Evolutionary conservation across 257 asterid genomes (phyloP).

Genomic region (Perilla frutescens): DNA sequence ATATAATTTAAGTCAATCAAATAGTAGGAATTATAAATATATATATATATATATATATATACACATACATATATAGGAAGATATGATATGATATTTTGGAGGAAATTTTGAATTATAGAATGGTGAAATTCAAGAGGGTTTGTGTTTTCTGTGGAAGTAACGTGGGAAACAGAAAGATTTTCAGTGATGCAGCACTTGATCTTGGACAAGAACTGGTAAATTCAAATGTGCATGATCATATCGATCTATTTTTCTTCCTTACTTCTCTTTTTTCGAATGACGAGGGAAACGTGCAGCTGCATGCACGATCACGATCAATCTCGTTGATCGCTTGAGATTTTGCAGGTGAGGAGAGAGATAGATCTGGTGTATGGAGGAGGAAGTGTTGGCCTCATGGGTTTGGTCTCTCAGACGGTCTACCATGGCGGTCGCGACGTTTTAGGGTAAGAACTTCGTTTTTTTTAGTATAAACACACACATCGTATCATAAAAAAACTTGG

Average conservation of each 20-base stretch:
- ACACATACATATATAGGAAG: too few species aligned
- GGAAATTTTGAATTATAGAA: neutral
- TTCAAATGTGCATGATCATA: neutral
- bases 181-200: slow-evolving; percentile 73
- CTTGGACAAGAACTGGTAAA: slow-evolving; percentile 66
- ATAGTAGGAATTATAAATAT: neutral
- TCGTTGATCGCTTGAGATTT: slow-evolving; percentile 5
- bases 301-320: neutral
- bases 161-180: slow-evolving; percentile 57
- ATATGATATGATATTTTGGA: too few species aligned
- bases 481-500: neutral
- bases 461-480: too few species aligned
- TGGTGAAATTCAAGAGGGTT: slow-evolving; percentile 61
- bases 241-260: neutral
- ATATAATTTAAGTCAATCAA: slow-evolving; percentile 33
- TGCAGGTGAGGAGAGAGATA: slow-evolving; percentile 60
- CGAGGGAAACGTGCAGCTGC: neutral
- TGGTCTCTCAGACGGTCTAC: slow-evolving; percentile 62
- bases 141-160: slow-evolving; percentile 77
- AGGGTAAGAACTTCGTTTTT: slow-evolving; percentile 45
- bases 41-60: too few species aligned
- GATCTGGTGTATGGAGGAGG: slow-evolving; percentile 78
- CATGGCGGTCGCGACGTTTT: slow-evolving; percentile 68
- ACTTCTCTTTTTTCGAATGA: neutral
- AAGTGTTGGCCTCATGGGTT: slow-evolving; percentile 75